Conservation (phyloP, 106 monocot genomes). For the Platanthera zijinensis region DNA sequence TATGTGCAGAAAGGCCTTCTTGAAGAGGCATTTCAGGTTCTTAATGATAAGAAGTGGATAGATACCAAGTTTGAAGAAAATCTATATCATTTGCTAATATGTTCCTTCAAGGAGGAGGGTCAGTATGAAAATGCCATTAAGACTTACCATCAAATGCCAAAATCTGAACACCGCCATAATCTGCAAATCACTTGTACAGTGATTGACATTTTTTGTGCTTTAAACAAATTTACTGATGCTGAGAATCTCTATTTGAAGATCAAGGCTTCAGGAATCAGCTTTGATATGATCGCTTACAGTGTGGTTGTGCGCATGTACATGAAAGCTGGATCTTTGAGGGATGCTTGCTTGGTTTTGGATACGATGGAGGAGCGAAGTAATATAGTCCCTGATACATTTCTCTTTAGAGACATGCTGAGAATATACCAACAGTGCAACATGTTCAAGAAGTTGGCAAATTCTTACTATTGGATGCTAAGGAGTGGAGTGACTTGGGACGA, state of each 20-base stretch:
- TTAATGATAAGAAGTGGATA: constrained; percentile 61
- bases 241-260: constrained; percentile 60
- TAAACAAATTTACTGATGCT: constrained; percentile 57
- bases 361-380: constrained; percentile 60
- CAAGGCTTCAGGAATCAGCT: constrained; percentile 33
- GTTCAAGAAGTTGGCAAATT: constrained; percentile 53
- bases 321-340: constrained; percentile 48
- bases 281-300: constrained; percentile 88
- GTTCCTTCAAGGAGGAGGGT: constrained; percentile 84
- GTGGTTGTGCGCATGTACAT: constrained; percentile 86
- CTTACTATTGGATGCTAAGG: constrained; percentile 69
- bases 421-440: constrained; percentile 69
- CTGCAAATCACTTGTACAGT: constrained; percentile 74
- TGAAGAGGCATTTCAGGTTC: constrained; percentile 56
- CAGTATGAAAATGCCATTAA: constrained; percentile 46
- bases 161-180: constrained; percentile 41
- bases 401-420: constrained; percentile 88
- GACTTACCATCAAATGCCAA: constrained; percentile 60
- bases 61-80: constrained; percentile 76
- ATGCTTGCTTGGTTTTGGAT: constrained; percentile 72
- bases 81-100: constrained; percentile 84
- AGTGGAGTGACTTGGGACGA: constrained; percentile 56
- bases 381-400: constrained; percentile 67
- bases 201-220: constrained; percentile 69
- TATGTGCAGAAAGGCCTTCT: constrained; percentile 59